A percentile compares a stretch with the other conserved stretches of the same genome.
Conservation (phyloP, 768 basidiomycete species). For the Thelephora aurantiotincta region DNA sequence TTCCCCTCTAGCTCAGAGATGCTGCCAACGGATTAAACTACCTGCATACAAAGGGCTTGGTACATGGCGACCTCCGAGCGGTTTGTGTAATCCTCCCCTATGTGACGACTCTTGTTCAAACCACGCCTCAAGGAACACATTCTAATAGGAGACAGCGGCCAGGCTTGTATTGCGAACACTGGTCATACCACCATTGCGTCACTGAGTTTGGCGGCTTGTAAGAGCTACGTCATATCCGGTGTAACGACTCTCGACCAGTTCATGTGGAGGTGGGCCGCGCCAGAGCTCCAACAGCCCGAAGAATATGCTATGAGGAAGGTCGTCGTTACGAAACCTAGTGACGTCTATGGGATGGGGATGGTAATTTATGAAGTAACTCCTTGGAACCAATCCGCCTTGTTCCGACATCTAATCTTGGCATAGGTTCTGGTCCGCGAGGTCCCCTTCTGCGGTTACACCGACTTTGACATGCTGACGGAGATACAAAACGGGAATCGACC, state of each 20-base stretch:
- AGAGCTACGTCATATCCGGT: neutral
- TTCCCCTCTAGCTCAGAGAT: neutral
- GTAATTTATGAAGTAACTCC: neutral
- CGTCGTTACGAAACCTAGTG: neutral
- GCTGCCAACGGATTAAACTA: neutral
- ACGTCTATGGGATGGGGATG: neutral
- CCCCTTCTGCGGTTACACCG: too few relatives aligned
- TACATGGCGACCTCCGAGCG: neutral
- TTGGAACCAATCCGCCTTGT: neutral
- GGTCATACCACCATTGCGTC: neutral
- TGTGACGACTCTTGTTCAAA: neutral
- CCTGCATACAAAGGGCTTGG: neutral
- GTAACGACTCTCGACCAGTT: too few relatives aligned
- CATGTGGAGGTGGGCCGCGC: neutral
- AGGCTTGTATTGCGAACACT: neutral
- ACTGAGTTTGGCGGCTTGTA: neutral
- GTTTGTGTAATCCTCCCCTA: neutral
- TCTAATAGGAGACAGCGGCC: neutral
- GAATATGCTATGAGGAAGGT: neutral
- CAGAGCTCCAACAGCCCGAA: neutral
- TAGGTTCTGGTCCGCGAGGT: too few relatives aligned
- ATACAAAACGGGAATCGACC: neutral
- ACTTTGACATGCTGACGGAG: too few relatives aligned
- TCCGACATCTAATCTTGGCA: too few relatives aligned
- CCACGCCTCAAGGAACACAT: neutral